Base-by-base conservation (phyloP, 1,284 basidiomycete species). In the Ceratobasidium sp. region DNA sequence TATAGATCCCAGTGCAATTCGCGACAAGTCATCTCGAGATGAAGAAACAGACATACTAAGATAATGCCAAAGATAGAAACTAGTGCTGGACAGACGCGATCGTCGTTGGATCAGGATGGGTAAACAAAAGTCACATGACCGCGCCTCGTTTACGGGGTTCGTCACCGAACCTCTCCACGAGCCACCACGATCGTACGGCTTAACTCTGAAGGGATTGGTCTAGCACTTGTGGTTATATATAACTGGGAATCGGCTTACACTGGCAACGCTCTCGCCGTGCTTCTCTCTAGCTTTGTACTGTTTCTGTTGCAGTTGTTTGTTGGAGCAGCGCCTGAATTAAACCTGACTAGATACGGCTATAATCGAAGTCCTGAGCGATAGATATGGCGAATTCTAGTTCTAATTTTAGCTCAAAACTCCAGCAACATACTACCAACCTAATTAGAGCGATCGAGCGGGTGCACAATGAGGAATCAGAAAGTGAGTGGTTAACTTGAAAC, bases 1-100 rank as follows among this genome's bases (percentile, higher is more conserved):
- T 13, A 88, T 80, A 4, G 85, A 85, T 72, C 88, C 88, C 23
- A 91, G 82, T 18, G 89, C 89, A 26, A 92, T 84, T 46, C 90
- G 87, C 8, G 86, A 85, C 32, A 89, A 79, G 67, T 91, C 90
- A 46, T 73, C 67, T 1, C 74, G 38, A 38, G 43, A 47, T 35
- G 64, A 46, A 13, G 49, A 41, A 13, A 30, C 50, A 47, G 61
- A 50, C 50, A 54, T 67, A 14, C 79, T 90, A 88, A 35, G 87
- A 30, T 35, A 50, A 18, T 16, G 32, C 7, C 47, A 57, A 38
- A 16, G 30, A 7, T 23, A 26, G 5, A 59, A 43, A 43, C 59
- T 28, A 14, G 57, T 16, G 28, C 61, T 26, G 41, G 43, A 13
- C 43, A 47, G 64, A 74, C 66, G 47, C 70, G 54, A 61, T 30